phyloP scores from a whole-genome alignment of 192 early-diverging fungal genomes.

The Backusella morwellensis region DNA sequence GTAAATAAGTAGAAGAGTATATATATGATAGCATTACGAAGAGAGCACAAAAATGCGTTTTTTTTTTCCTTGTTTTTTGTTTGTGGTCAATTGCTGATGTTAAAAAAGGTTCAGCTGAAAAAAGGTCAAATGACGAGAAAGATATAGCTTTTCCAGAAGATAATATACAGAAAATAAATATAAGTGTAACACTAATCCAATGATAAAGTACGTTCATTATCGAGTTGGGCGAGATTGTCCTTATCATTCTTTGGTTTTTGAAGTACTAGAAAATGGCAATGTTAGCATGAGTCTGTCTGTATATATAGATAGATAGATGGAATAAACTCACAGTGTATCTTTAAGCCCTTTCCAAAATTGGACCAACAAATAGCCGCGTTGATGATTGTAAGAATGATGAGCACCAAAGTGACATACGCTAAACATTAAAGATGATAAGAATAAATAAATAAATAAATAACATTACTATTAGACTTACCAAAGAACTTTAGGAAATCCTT shows the following conservation, averaged over 20 bases:
- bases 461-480: conserved; percentile 41
- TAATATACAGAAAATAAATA: background rate
- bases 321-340: background rate
- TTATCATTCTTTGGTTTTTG: background rate
- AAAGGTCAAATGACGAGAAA: background rate
- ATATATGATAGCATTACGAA: background rate
- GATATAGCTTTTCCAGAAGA: background rate
- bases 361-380: background rate
- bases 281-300: background rate
- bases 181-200: background rate
- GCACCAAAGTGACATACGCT: background rate
- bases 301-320: background rate
- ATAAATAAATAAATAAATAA: background rate
- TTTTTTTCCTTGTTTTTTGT: background rate
- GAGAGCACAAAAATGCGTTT: background rate
- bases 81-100: background rate
- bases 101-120: no score
- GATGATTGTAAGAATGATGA: background rate
- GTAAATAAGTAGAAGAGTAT: background rate
- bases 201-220: conserved; percentile 1
- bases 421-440: background rate
- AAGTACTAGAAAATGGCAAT: background rate
- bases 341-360: background rate
- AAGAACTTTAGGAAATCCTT: conserved; percentile 69
- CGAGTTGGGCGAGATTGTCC: background rate